Evolutionary conservation across 805 yeast species (phyloP).

Genomic region (Sugiyamaella floridensis): DNA sequence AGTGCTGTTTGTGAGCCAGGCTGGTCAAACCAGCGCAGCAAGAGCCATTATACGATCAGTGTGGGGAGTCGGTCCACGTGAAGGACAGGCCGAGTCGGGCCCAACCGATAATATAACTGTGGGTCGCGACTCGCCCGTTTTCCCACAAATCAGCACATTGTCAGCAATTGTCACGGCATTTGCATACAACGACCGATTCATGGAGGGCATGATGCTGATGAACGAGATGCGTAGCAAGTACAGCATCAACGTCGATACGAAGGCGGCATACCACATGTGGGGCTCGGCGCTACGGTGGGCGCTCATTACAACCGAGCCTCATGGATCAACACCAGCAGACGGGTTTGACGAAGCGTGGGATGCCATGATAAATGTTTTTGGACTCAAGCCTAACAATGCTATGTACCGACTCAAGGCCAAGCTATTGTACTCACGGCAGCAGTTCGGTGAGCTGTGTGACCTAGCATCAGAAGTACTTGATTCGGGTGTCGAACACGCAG

Average conservation of each 20-base stretch:
- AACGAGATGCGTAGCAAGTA: conserved; percentile 13
- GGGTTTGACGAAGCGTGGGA: conserved; percentile 10
- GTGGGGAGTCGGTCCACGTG: conserved; percentile 24
- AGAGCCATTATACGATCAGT: conserved; percentile 19
- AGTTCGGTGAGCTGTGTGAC: background rate
- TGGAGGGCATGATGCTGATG: conserved; percentile 21
- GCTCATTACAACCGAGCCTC: conserved; percentile 4
- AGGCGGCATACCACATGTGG: conserved; percentile 22
- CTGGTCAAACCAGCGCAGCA: conserved; percentile 20
- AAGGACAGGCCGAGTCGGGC: background rate
- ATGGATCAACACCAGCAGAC: conserved; percentile 4
- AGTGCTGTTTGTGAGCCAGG: conserved; percentile 27
- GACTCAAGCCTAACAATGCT: conserved; percentile 5
- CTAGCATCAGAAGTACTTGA: background rate
- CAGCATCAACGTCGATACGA: conserved; percentile 13
- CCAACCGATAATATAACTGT: background rate
- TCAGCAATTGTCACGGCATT: conserved; percentile 23
- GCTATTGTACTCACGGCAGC: background rate
- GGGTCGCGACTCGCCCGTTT: conserved; percentile 11
- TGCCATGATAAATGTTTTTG: background rate
- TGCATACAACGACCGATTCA: conserved; percentile 20
- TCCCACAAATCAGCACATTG: conserved; percentile 20
- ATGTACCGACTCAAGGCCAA: conserved; percentile 9
- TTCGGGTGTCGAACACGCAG: conserved; percentile 1
- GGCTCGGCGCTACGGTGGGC: conserved; percentile 20